Percentiles rank a stretch among this genome's conserved stretches.
phyloP scores from a whole-genome alignment of 208 protist species.

The Acanthamoeba polyphaga region DNA sequence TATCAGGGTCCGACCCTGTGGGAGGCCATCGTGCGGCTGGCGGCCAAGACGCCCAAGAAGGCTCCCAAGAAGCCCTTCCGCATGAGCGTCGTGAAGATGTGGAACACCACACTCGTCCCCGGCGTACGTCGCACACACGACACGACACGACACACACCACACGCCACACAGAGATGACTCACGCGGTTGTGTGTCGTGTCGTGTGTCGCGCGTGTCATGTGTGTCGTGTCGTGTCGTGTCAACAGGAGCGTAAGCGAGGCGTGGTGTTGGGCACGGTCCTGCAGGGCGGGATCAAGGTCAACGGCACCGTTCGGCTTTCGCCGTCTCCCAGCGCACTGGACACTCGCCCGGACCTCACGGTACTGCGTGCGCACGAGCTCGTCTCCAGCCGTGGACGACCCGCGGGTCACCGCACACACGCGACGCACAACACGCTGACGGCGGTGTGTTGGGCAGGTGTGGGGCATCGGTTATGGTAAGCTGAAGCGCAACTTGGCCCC shows the following conservation, averaged over 20 bases:
- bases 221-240: too few species aligned
- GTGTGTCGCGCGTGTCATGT: too few species aligned
- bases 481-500: not conserved
- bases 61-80: slow-evolving; percentile 3
- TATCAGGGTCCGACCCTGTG: slow-evolving; percentile 39
- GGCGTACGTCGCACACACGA: not conserved
- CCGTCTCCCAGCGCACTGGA: not conserved
- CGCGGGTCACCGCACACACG: too few species aligned
- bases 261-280: slow-evolving; percentile 8
- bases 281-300: slow-evolving; percentile 9
- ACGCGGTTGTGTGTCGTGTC: too few species aligned
- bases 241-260: slow-evolving; percentile 1
- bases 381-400: not conserved
- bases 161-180: too few species aligned
- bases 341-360: not conserved
- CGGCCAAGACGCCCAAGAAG: not conserved
- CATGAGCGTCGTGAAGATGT: slow-evolving; percentile 48
- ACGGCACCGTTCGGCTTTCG: not conserved
- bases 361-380: not conserved
- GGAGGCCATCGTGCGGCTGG: slow-evolving; percentile 5
- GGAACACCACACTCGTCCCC: slow-evolving; percentile 19
- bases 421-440: too few species aligned
- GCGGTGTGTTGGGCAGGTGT: not conserved
- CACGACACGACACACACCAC: too few species aligned
- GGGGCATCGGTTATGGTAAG: not conserved